phyloP scores from a whole-genome alignment of 2,329 filamentous ascomycete genomes.

The Macroventuria anomochaeta region DNA sequence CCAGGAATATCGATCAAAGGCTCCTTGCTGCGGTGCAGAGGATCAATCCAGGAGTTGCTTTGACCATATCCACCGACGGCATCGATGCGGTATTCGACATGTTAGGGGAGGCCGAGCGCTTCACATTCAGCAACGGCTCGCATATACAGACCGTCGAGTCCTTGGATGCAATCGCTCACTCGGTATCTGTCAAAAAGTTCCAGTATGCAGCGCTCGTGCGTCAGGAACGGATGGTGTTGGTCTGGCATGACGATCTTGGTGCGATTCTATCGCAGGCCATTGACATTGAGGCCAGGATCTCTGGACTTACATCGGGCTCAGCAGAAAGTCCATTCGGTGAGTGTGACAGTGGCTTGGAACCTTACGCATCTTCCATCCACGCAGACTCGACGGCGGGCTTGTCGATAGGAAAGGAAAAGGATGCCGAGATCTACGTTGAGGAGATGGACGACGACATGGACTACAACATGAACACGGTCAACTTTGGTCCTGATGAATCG shows the following conservation, averaged over 20 bases:
- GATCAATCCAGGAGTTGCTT: slow-evolving; percentile 56
- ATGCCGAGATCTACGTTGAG: slow-evolving; percentile 55
- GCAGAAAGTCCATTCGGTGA: slow-evolving; percentile 55
- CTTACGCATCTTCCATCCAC: slow-evolving; percentile 10
- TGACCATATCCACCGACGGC: slow-evolving; percentile 59
- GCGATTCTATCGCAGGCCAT: slow-evolving; percentile 72
- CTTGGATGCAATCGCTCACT: slow-evolving; percentile 72
- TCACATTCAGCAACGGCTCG: slow-evolving; percentile 71
- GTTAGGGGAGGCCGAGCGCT: slow-evolving; percentile 50
- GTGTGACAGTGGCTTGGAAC: not conserved
- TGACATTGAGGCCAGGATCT: slow-evolving; percentile 74
- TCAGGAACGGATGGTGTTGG: slow-evolving; percentile 71
- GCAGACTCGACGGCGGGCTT: slow-evolving; percentile 33
- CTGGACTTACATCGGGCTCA: slow-evolving; percentile 75
- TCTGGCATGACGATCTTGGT: slow-evolving; percentile 79
- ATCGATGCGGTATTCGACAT: slow-evolving; percentile 55
- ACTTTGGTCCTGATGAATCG: slow-evolving; percentile 65
- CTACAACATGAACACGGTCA: slow-evolving; percentile 74
- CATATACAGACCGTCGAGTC: slow-evolving; percentile 77
- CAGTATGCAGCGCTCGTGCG: slow-evolving; percentile 81
- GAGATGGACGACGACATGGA: slow-evolving; percentile 74
- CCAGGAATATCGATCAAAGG: slow-evolving; percentile 47
- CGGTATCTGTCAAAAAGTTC: slow-evolving; percentile 74
- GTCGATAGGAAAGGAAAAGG: slow-evolving; percentile 50
- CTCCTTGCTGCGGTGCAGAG: slow-evolving; percentile 54